phyloP scores from a whole-genome alignment of 2,329 filamentous ascomycete genomes.

The Elsinoe australis region DNA sequence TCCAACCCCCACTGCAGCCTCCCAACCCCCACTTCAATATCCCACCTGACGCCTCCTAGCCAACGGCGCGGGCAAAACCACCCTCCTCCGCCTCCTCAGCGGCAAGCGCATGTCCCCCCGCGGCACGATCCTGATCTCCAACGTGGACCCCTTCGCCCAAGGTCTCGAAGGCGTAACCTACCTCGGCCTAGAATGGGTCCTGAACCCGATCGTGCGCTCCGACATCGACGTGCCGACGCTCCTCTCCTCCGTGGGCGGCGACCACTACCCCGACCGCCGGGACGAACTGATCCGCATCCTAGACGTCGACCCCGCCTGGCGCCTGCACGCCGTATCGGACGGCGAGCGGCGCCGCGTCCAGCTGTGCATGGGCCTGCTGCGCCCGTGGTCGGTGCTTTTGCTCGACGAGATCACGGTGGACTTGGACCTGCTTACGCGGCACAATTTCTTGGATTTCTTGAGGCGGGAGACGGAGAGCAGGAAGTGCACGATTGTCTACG shows the following conservation, averaged over 20 bases:
- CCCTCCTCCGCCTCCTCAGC: slow-evolving; percentile 83
- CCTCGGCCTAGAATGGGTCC: slow-evolving; percentile 93
- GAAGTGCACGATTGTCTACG: slow-evolving; percentile 88
- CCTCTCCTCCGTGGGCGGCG: slow-evolving; percentile 75
- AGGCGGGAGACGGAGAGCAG: slow-evolving; percentile 76
- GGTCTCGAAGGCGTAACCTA: slow-evolving; percentile 92
- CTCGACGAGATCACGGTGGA: slow-evolving; percentile 97
- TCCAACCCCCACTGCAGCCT: background rate
- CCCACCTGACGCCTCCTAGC: slow-evolving; percentile 41
- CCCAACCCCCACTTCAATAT: background rate
- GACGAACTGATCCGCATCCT: slow-evolving; percentile 83
- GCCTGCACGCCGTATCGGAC: slow-evolving; percentile 92
- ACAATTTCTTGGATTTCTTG: slow-evolving; percentile 78
- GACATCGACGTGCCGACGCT: slow-evolving; percentile 89
- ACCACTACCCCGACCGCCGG: slow-evolving; percentile 69
- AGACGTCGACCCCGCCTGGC: slow-evolving; percentile 86
- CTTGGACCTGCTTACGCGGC: slow-evolving; percentile 76
- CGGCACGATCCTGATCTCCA: slow-evolving; percentile 66
- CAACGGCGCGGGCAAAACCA: slow-evolving; percentile 96
- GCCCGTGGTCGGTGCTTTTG: slow-evolving; percentile 84
- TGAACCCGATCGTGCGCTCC: slow-evolving; percentile 90
- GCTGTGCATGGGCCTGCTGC: slow-evolving; percentile 86
- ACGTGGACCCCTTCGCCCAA: slow-evolving; percentile 85
- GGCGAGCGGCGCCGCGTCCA: slow-evolving; percentile 88
- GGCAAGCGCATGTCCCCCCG: slow-evolving; percentile 86